Evolutionary conservation across 805 yeast genomes (phyloP).

Genomic region (Kodamaea kakaduensis): DNA sequence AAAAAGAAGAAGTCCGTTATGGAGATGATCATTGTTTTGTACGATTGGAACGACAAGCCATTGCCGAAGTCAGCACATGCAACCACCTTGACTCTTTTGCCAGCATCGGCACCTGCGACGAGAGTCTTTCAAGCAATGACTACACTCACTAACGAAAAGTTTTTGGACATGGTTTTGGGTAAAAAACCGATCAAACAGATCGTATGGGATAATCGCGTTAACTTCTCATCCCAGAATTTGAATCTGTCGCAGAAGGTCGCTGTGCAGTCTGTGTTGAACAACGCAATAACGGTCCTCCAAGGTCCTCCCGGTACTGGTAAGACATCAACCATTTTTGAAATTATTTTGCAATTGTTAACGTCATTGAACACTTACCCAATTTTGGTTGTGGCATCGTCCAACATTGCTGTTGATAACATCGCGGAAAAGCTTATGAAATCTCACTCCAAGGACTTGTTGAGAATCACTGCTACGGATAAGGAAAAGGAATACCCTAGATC

Average conservation of each 20-base stretch:
- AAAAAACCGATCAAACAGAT: conserved; percentile 53
- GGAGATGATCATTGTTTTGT: conserved; percentile 48
- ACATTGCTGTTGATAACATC: conserved; percentile 71
- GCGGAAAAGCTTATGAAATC: conserved; percentile 60
- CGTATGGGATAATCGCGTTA: conserved; percentile 51
- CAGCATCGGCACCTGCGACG: conserved; percentile 60
- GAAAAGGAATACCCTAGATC: conserved; percentile 54
- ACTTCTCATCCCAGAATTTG: conserved; percentile 45
- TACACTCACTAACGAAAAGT: conserved; percentile 48
- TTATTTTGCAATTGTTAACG: conserved; percentile 50
- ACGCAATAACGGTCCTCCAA: conserved; percentile 44
- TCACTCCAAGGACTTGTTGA: conserved; percentile 48
- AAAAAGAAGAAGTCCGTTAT: conserved; percentile 16
- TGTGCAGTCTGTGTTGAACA: conserved; percentile 49
- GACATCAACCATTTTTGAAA: conserved; percentile 41
- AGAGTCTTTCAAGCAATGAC: conserved; percentile 67
- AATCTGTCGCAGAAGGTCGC: conserved; percentile 60
- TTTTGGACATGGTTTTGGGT: conserved; percentile 52
- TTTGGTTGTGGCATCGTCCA: conserved; percentile 70
- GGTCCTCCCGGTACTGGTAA: conserved; percentile 46
- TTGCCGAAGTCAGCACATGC: conserved; percentile 46
- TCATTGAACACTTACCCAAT: conserved; percentile 58
- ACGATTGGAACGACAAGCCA: conserved; percentile 53
- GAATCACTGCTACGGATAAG: conserved; percentile 58
- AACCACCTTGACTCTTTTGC: conserved; percentile 41